A percentile compares a stretch with the other conserved stretches of the same genome.
Evolutionary conservation across 192 early-diverging fungal species (phyloP).

Genomic region (Coemansia sp.): DNA sequence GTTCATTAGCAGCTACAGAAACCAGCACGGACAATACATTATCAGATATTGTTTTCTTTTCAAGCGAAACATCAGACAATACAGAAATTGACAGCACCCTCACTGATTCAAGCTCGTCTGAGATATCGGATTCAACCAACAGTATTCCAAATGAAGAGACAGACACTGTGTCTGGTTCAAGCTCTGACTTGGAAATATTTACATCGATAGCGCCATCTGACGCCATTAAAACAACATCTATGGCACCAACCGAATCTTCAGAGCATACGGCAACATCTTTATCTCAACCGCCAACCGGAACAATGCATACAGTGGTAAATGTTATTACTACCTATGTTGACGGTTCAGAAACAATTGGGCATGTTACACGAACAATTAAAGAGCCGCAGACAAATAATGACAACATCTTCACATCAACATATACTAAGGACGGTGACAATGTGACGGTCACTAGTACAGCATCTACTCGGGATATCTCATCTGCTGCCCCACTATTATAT

Average conservation of each 20-base stretch:
- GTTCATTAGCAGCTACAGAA: too few relatives aligned
- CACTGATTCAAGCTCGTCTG: too few relatives aligned
- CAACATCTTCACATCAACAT: slow-evolving; percentile 24
- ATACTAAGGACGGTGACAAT: slow-evolving; percentile 23
- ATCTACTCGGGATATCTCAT: neutral
- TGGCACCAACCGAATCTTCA: neutral
- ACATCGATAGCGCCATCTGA: too few relatives aligned
- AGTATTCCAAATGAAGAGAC: too few relatives aligned
- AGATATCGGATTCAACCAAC: too few relatives aligned
- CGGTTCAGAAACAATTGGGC: slow-evolving; percentile 11
- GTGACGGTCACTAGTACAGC: slow-evolving; percentile 25
- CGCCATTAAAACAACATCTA: neutral
- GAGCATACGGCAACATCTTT: neutral
- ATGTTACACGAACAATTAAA: slow-evolving; percentile 17
- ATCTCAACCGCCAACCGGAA: neutral
- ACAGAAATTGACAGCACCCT: too few relatives aligned
- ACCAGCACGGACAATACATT: too few relatives aligned
- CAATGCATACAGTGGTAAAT: slow-evolving; percentile 28
- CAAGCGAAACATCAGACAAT: too few relatives aligned
- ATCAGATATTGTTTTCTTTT: too few relatives aligned
- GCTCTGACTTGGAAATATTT: neutral
- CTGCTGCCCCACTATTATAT: neutral
- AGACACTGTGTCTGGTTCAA: too few relatives aligned
- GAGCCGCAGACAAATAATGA: neutral
- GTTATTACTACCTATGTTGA: slow-evolving; percentile 35